Conservation (phyloP, 805 yeast genomes). For the Scheffersomyces amazonensis region DNA sequence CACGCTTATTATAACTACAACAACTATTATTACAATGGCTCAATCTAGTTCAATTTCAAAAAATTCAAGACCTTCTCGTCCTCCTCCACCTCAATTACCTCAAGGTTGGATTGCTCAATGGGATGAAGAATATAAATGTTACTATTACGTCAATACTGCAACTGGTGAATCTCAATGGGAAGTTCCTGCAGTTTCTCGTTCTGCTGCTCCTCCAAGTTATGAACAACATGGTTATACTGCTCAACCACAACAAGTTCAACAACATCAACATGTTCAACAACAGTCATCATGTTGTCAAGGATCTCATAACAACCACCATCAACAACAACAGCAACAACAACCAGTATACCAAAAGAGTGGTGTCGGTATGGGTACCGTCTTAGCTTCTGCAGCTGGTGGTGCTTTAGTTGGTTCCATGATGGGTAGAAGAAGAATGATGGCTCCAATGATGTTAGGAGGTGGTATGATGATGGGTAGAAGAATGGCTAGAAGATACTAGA, state of each 20-base stretch:
- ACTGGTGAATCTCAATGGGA: slow-evolving; percentile 33
- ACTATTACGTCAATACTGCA: slow-evolving; percentile 21
- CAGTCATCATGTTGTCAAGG: background rate
- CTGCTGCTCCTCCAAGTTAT: slow-evolving; percentile 4
- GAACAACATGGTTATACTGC: slow-evolving; percentile 3
- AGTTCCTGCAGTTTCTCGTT: slow-evolving; percentile 10
- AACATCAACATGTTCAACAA: background rate
- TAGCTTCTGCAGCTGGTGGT: background rate
- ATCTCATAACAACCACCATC: too few species aligned
- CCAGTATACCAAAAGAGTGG: background rate
- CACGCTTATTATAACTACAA: too few species aligned
- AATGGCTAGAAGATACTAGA: background rate
- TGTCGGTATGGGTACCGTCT: background rate
- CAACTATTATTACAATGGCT: too few species aligned
- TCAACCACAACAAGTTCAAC: background rate
- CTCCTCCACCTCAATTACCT: slow-evolving; percentile 16
- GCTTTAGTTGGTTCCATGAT: background rate
- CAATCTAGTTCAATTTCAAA: too few species aligned
- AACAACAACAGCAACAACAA: background rate
- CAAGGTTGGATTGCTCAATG: slow-evolving; percentile 33
- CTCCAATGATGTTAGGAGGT: background rate
- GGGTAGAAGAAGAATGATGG: background rate
- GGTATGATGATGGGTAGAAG: background rate
- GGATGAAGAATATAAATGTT: slow-evolving; percentile 28
- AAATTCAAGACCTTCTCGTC: slow-evolving; percentile 1